These are phyloP conservation scores for Verbascum thapsus DNA, from an alignment of 257 asterid species.

Conservation along the genomic window DNA sequence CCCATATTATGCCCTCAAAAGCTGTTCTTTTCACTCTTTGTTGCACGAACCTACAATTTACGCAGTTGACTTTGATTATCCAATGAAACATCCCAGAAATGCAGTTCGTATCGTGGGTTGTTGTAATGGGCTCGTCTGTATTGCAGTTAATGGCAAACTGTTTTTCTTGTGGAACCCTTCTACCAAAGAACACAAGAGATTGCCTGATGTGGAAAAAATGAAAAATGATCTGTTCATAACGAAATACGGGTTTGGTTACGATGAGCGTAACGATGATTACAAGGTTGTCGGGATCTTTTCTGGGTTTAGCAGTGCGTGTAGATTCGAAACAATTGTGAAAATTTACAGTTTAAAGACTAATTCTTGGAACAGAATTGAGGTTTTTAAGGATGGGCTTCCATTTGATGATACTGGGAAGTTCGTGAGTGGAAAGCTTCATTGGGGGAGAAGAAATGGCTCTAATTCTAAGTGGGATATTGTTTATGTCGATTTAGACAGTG, in stretches of 20 bases:
- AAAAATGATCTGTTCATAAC: slow-evolving; percentile 24
- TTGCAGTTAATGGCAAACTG: slow-evolving; percentile 32
- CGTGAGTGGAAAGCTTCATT: slow-evolving; percentile 47
- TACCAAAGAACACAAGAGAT: slow-evolving; percentile 28
- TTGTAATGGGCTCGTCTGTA: slow-evolving; percentile 39
- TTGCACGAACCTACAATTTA: slow-evolving; percentile 4
- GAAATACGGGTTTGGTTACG: slow-evolving; percentile 46
- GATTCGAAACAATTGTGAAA: slow-evolving; percentile 34
- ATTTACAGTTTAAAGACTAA: slow-evolving; percentile 40
- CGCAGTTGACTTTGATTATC: slow-evolving; percentile 32
- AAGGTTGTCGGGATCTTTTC: slow-evolving; percentile 39
- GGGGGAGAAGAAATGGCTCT: slow-evolving; percentile 34
- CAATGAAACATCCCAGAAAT: slow-evolving; percentile 33
- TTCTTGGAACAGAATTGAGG: slow-evolving; percentile 44
- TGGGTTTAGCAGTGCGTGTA: slow-evolving; percentile 11
- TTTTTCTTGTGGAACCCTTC: slow-evolving; percentile 48
- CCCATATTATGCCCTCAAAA: slow-evolving; percentile 32
- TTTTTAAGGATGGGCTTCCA: slow-evolving; percentile 31
- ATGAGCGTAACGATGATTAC: slow-evolving; percentile 39
- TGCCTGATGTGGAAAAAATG: slow-evolving; percentile 29
- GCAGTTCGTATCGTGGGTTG: slow-evolving; percentile 31
- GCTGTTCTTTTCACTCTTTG: slow-evolving; percentile 20
- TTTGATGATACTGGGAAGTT: slow-evolving; percentile 32
- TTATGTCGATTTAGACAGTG: slow-evolving; percentile 33
- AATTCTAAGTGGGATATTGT: slow-evolving; percentile 36